Percentiles rank a stretch among this genome's conserved stretches.
Conservation (phyloP, 768 basidiomycete species). For the Rhodocollybia butyracea region DNA sequence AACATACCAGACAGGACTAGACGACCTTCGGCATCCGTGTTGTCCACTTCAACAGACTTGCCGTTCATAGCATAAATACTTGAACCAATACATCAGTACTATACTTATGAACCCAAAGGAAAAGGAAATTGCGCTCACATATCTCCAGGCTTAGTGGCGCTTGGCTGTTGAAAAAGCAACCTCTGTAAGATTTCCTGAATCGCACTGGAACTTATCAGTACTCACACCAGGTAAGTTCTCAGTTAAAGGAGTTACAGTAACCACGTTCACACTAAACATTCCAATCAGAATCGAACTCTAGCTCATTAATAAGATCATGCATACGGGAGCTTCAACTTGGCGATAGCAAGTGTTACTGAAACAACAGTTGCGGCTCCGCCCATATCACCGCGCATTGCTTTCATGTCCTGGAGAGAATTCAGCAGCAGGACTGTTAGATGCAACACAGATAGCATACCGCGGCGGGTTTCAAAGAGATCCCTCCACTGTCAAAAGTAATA, state of each 20-base stretch:
- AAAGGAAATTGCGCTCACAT: conserved; percentile 46
- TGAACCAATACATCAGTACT: background rate
- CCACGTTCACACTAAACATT: conserved; percentile 61
- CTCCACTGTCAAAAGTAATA: conserved; percentile 87
- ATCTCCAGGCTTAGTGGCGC: conserved; percentile 81
- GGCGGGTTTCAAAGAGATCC: conserved; percentile 78
- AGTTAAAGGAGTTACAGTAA: conserved; percentile 68
- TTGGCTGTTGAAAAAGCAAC: conserved; percentile 26
- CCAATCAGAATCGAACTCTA: background rate
- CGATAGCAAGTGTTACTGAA: conserved; percentile 71
- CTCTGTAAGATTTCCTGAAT: conserved; percentile 11
- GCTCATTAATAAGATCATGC: conserved; percentile 22
- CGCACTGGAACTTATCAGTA: conserved; percentile 12
- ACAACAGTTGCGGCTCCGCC: conserved; percentile 85
- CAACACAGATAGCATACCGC: conserved; percentile 38
- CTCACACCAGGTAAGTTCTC: conserved; percentile 83
- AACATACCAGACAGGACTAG: conserved; percentile 65
- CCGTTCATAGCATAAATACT: conserved; percentile 88
- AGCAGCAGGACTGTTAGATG: background rate
- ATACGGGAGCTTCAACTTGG: conserved; percentile 79
- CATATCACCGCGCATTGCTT: conserved; percentile 86
- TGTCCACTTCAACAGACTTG: conserved; percentile 83
- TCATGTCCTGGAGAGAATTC: conserved; percentile 56
- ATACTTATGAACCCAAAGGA: background rate
- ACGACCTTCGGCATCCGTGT: conserved; percentile 84